Percentiles rank a stretch among this genome's conserved stretches.
Conservation (phyloP, 805 yeast species). For the Alloascoidea hylecoeti region DNA sequence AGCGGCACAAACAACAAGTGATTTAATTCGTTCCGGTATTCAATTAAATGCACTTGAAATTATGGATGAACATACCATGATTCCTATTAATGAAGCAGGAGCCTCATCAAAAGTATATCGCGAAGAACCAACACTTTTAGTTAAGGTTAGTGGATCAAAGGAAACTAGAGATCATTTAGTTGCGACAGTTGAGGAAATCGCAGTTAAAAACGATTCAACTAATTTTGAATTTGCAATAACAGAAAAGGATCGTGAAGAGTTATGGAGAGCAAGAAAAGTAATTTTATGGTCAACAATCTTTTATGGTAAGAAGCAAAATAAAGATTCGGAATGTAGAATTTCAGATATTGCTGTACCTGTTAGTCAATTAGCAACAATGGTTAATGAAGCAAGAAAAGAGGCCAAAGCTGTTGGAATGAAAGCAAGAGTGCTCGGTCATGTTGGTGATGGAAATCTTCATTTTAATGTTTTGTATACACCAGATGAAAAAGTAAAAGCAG, state of each 20-base stretch:
- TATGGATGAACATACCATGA: constrained; percentile 60
- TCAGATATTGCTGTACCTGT: constrained; percentile 89
- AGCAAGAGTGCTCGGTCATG: constrained; percentile 69
- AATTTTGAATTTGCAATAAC: constrained; percentile 49
- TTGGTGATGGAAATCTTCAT: constrained; percentile 90
- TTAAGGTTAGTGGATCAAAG: constrained; percentile 44
- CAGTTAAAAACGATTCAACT: constrained; percentile 29
- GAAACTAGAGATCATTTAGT: constrained; percentile 38
- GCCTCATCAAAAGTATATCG: constrained; percentile 38
- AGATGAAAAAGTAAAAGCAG: constrained; percentile 30
- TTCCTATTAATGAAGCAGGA: constrained; percentile 52
- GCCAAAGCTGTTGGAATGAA: constrained; percentile 37
- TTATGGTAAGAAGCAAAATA: background rate
- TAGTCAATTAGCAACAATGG: constrained; percentile 45
- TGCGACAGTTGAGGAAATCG: constrained; percentile 26
- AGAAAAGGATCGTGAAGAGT: constrained; percentile 52
- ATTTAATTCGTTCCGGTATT: constrained; percentile 52
- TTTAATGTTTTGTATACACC: constrained; percentile 51
- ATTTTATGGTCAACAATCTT: background rate
- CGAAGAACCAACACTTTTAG: constrained; percentile 62
- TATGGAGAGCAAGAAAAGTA: constrained; percentile 67
- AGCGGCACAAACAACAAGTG: constrained; percentile 63
- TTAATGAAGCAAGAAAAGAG: constrained; percentile 50
- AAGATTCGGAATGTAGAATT: constrained; percentile 63
- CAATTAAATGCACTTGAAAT: constrained; percentile 72